Evolutionary conservation across 345 rosid genomes (phyloP).

Genomic region (Hirschfeldia incana): DNA sequence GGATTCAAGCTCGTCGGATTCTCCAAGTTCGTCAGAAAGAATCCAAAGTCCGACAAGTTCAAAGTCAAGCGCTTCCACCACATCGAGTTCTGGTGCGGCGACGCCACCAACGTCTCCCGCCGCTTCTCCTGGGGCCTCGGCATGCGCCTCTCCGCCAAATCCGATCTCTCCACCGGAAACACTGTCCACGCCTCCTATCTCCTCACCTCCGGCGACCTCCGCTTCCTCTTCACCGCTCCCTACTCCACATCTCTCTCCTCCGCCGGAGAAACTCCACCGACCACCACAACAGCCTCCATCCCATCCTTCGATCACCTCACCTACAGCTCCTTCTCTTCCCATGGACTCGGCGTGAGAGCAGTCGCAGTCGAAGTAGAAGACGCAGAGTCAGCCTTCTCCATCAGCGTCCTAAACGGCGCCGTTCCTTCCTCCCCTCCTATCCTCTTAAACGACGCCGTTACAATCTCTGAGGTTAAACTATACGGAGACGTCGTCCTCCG

Average conservation of each 20-base stretch:
- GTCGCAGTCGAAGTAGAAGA: constrained; percentile 74
- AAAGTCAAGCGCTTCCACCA: constrained; percentile 76
- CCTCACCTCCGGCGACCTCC: constrained; percentile 74
- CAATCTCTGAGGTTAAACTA: constrained; percentile 68
- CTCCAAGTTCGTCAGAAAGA: constrained; percentile 61
- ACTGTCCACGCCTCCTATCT: constrained; percentile 78
- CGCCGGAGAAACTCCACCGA: constrained; percentile 34
- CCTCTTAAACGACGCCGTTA: constrained; percentile 47
- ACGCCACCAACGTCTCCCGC: constrained; percentile 76
- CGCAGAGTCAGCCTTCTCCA: constrained; percentile 58
- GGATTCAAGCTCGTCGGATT: constrained; percentile 69
- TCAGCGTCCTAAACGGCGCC: constrained; percentile 71
- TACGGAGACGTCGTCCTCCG: constrained; percentile 88
- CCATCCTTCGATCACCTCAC: constrained; percentile 52
- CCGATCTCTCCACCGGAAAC: constrained; percentile 95
- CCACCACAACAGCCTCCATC: constrained; percentile 48
- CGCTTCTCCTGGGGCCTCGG: constrained; percentile 97
- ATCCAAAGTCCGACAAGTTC: constrained; percentile 78
- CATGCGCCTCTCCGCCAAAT: constrained; percentile 75
- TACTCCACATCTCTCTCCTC: constrained; percentile 78
- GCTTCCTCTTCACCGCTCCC: constrained; percentile 81
- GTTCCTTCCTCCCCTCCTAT: constrained; percentile 53
- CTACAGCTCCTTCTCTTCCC: constrained; percentile 55
- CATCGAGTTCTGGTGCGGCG: constrained; percentile 88
- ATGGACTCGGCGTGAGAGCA: constrained; percentile 77